phyloP scores from a whole-genome alignment of 768 basidiomycete genomes.

The Collybia mongolica region DNA sequence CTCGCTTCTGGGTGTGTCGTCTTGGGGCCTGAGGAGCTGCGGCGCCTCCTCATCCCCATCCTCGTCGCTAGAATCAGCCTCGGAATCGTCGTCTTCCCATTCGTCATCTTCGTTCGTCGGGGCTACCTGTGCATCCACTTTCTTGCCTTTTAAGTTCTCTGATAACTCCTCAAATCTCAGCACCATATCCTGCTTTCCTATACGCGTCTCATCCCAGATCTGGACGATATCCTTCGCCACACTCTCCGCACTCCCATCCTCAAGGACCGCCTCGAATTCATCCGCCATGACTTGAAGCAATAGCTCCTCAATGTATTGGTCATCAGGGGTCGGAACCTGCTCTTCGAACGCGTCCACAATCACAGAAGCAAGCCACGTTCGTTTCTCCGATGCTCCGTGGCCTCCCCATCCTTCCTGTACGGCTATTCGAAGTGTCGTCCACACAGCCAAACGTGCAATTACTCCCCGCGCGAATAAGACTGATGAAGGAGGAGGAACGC shows the following conservation, averaged over 20 bases:
- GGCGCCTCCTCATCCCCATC: slow-evolving; percentile 56
- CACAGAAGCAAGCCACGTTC: slow-evolving; percentile 80
- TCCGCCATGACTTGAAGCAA: slow-evolving; percentile 83
- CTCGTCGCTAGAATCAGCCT: slow-evolving; percentile 30
- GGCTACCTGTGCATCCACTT: slow-evolving; percentile 44
- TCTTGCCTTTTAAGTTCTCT: slow-evolving; percentile 56
- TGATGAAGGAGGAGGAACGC: slow-evolving; percentile 40
- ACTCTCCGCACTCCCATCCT: slow-evolving; percentile 78
- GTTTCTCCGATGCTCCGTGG: slow-evolving; percentile 63
- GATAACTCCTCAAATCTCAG: slow-evolving; percentile 63
- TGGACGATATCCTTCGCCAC: slow-evolving; percentile 73
- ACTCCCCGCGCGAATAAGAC: slow-evolving; percentile 86
- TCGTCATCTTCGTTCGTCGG: slow-evolving; percentile 41
- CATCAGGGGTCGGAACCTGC: slow-evolving; percentile 50
- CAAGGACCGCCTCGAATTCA: slow-evolving; percentile 82
- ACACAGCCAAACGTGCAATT: slow-evolving; percentile 76
- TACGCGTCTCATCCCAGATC: slow-evolving; percentile 58
- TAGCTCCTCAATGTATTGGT: slow-evolving; percentile 76
- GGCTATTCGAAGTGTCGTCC: slow-evolving; percentile 86
- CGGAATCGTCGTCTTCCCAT: slow-evolving; percentile 39
- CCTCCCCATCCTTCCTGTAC: slow-evolving; percentile 89
- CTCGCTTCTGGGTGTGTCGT: slow-evolving; percentile 40
- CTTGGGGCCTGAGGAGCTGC: slow-evolving; percentile 42
- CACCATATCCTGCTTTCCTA: slow-evolving; percentile 50
- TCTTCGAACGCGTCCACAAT: slow-evolving; percentile 80